Conservation (phyloP, 2,329 filamentous ascomycete species). For the Neurospora sp. region DNA sequence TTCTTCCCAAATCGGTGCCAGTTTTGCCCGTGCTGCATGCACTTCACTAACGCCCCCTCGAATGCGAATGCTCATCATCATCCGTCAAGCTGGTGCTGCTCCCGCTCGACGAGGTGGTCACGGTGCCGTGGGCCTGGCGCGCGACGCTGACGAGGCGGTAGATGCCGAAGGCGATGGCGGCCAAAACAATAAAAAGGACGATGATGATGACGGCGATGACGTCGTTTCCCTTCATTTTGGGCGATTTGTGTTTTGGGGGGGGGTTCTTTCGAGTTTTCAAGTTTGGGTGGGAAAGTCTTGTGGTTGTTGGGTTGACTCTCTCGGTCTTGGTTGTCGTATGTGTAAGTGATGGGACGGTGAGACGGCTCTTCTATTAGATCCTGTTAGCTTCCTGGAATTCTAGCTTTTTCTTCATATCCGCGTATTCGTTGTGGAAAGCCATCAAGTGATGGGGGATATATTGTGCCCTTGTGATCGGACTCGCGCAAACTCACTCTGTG, state of each 20-base stretch:
- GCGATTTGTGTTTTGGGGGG: conserved; percentile 1
- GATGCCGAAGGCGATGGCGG: conserved; percentile 53
- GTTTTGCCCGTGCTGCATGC: neutral
- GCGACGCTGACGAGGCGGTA: conserved; percentile 49
- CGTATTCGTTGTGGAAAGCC: neutral
- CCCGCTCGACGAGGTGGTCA: conserved; percentile 20
- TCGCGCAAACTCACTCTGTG: neutral
- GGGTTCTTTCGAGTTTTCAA: neutral
- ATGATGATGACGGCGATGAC: conserved; percentile 61
- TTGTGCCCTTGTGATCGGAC: neutral
- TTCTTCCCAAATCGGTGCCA: too few relatives aligned
- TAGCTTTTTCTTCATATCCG: neutral
- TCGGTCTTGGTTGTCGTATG: neutral
- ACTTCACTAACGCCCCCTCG: neutral
- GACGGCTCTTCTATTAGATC: neutral
- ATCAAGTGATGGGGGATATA: neutral
- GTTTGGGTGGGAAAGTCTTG: too few relatives aligned
- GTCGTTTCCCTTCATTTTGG: conserved; percentile 54
- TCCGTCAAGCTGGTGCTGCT: conserved; percentile 15
- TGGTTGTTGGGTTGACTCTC: neutral
- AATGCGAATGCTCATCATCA: neutral
- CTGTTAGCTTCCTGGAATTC: neutral
- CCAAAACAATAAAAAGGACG: conserved; percentile 53
- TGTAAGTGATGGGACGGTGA: neutral
- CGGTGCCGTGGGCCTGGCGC: conserved; percentile 28